Percentiles rank a stretch among this genome's conserved stretches.
Conservation (phyloP, 495 filamentous ascomycete genomes). For the Pyrenula massariospora region DNA sequence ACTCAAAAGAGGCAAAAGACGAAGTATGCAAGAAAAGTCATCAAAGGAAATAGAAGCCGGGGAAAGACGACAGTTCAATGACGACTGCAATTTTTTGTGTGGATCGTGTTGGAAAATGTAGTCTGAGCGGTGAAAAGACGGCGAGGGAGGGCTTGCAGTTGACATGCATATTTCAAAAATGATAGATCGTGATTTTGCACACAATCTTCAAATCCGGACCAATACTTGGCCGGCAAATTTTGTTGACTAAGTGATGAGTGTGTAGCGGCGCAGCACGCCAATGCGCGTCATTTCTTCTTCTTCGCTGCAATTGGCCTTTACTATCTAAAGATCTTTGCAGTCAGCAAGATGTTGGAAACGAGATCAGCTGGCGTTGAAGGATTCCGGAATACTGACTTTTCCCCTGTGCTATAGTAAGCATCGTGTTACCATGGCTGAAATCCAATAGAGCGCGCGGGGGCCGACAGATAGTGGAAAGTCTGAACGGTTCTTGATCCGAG, state of each 20-base stretch:
- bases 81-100: too few species aligned
- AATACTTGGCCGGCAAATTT: too few species aligned
- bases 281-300: neutral
- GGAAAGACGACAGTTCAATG: too few species aligned
- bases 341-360: neutral
- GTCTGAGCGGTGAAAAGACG: too few species aligned
- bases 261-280: neutral
- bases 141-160: too few species aligned
- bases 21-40: too few species aligned
- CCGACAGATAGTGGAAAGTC: neutral
- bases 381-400: neutral
- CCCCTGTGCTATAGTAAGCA: neutral
- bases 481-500: neutral
- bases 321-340: neutral
- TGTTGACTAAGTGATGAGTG: neutral
- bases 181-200: too few species aligned
- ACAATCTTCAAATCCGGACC: too few species aligned
- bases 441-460: neutral
- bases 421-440: neutral
- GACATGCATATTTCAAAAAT: too few species aligned
- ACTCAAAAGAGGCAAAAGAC: too few species aligned
- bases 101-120: too few species aligned
- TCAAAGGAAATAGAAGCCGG: too few species aligned
- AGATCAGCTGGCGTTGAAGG: neutral
- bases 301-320: neutral